Conservation (phyloP, 768 basidiomycete species). For the Leucocoprinus sp. region DNA sequence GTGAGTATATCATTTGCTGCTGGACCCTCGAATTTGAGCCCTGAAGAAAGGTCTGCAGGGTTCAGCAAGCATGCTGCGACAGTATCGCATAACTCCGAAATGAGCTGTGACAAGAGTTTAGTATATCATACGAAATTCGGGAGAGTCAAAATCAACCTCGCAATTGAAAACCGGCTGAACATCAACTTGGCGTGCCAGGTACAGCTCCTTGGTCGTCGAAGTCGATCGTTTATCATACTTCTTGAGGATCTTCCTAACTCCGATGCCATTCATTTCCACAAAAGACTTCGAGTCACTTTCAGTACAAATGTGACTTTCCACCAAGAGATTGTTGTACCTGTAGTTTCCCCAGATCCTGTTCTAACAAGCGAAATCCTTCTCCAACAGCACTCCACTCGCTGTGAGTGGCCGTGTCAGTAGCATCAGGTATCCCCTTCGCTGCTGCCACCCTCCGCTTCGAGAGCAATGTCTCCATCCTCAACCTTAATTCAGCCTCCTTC, state of each 20-base stretch:
- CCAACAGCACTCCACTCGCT: conserved; percentile 95
- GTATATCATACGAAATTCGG: conserved; percentile 2
- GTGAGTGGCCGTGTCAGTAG: conserved; percentile 54
- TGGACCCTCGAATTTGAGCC: conserved; percentile 70
- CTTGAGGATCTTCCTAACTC: conserved; percentile 95
- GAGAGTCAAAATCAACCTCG: conserved; percentile 45
- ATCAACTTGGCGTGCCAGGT: conserved; percentile 92
- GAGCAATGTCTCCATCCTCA: conserved; percentile 86
- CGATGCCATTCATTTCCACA: conserved; percentile 94
- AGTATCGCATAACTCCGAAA: conserved; percentile 90
- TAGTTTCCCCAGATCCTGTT: conserved; percentile 89
- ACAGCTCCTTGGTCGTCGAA: conserved; percentile 92
- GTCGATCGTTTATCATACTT: conserved; percentile 98
- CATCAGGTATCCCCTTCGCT: conserved; percentile 62
- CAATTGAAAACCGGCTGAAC: conserved; percentile 98
- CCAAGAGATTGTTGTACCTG: conserved; percentile 47
- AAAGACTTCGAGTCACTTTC: conserved; percentile 59
- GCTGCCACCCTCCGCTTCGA: conserved; percentile 88
- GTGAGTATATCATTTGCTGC: conserved; percentile 70
- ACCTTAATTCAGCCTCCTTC: conserved; percentile 90
- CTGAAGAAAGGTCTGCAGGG: conserved; percentile 66
- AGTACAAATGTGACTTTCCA: background rate
- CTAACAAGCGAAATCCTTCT: conserved; percentile 91
- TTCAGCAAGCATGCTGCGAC: conserved; percentile 79
- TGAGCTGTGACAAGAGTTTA: conserved; percentile 47